Base-by-base conservation (phyloP, 495 filamentous ascomycete genomes). In the Bacidia rubella region DNA sequence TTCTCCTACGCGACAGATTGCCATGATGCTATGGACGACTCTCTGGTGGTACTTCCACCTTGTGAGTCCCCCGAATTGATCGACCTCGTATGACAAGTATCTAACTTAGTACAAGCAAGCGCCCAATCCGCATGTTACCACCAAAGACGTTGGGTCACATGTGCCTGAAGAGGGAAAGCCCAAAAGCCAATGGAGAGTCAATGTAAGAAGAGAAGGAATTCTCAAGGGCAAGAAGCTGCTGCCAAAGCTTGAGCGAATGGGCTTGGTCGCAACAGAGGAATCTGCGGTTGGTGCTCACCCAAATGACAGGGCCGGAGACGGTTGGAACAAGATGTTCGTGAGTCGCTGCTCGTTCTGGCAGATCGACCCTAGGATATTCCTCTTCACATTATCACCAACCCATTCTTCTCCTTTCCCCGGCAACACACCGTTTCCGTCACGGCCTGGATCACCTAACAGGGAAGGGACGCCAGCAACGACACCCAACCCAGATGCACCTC, bases 41-140 rank as follows among this genome's bases (percentile, higher is more conserved):
- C 68, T 97, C 27, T 93, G 83, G 66, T 97, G 93, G 93, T 98
- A 97, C 68, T 98, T 97, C 63, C 89, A 96, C 62, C 83, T 87
- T 57, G 74, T 62, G 54, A 32, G 11, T 44, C 41, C 52, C 35
- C 26, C 23, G 32, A 27, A 7, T 11, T 29, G 26, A 3, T 15
- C 19, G 0, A n/a, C 49, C 27, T 19, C 20, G 35, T 21, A 5
- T 9, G 26, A 24, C 32, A 45, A 38, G 39, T 21, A 11, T 24
- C 41, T 49, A 32, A 55, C 59, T 51, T 48, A 59, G 52, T 32
- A n/a, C 44, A 68, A 76, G 59, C 65, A 68, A 0, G 61, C 70
- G 40, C 74, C 74, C 0, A 68, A 75, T 39, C 61, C 66, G 11
- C 75, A 73, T 39, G 51, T 90, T 21, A 71, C 70, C 11, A 86